A percentile compares a stretch with the other conserved stretches of the same genome.
These are phyloP conservation scores for Yamadazyma taylorii DNA, from an alignment of 1,139 yeast genomes.

Conservation along the genomic window DNA sequence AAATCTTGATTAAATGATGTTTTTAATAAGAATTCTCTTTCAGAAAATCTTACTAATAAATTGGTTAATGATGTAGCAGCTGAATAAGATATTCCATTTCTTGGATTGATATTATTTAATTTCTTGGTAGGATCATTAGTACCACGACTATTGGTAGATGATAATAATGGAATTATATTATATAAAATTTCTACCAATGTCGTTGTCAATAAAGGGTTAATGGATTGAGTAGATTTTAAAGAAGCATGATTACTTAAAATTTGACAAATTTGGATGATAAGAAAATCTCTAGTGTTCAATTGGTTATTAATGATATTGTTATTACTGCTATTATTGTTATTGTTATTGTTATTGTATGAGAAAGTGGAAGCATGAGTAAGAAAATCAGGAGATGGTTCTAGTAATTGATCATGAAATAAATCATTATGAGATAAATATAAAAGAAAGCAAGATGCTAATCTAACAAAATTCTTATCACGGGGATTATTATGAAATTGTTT, in stretches of 20 bases:
- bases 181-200: constrained; percentile 58
- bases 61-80: constrained; percentile 60
- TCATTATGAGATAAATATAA: constrained; percentile 60
- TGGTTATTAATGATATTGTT: too few species aligned
- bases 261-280: constrained; percentile 52
- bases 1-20: constrained; percentile 54
- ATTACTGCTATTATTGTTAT: too few species aligned
- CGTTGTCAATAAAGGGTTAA: constrained; percentile 31
- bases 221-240: constrained; percentile 8
- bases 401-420: constrained; percentile 35
- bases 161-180: constrained; percentile 52
- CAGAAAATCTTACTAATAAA: constrained; percentile 47
- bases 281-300: constrained; percentile 66
- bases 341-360: too few species aligned
- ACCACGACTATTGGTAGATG: constrained; percentile 16
- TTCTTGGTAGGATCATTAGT: constrained; percentile 27
- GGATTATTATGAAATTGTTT: constrained; percentile 37
- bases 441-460: constrained; percentile 60
- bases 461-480: constrained; percentile 47
- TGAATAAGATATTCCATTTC: constrained; percentile 57
- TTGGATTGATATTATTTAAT: constrained; percentile 32
- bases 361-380: constrained; percentile 26
- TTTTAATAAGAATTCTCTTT: constrained; percentile 40
- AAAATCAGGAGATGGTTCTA: constrained; percentile 34
- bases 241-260: constrained; percentile 14